Evolutionary conservation across 129 eudicot genomes (phyloP).

Genomic region (Glebionis coronaria): DNA sequence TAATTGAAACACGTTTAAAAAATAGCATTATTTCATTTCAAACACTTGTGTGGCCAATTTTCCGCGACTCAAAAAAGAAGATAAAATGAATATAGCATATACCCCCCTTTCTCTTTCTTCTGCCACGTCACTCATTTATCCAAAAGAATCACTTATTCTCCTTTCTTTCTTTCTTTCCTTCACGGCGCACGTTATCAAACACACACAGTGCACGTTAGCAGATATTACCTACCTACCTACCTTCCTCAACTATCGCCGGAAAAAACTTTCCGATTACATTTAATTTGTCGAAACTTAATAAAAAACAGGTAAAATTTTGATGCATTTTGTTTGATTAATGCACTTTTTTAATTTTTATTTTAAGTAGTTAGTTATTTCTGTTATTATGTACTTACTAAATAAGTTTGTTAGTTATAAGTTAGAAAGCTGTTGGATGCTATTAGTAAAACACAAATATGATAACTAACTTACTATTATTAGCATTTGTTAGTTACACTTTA

Average conservation of each 20-base stretch:
- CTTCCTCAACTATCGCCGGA: constrained; percentile 18
- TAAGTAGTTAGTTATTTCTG: neutral
- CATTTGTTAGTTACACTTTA: too few relatives aligned
- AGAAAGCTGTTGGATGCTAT: too few relatives aligned
- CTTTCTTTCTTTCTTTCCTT: constrained; percentile 20
- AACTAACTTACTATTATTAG: too few relatives aligned
- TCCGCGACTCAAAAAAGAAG: constrained; percentile 33
- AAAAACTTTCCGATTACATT: neutral
- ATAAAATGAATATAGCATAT: constrained; percentile 16
- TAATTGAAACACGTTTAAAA: too few relatives aligned
- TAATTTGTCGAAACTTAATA: constrained; percentile 23
- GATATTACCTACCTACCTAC: too few relatives aligned
- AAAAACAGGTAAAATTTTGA: constrained; percentile 27
- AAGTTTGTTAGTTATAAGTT: too few relatives aligned
- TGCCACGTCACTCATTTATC: constrained; percentile 47
- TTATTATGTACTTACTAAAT: too few relatives aligned
- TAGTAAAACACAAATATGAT: too few relatives aligned
- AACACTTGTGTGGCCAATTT: constrained; percentile 35
- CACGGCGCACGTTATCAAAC: constrained; percentile 29
- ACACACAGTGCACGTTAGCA: too few relatives aligned
- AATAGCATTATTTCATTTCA: neutral
- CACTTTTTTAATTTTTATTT: neutral
- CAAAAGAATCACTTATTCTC: neutral
- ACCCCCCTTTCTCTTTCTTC: constrained; percentile 28
- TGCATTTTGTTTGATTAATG: constrained; percentile 11